Evolutionary conservation across 2,329 filamentous ascomycete species (phyloP).

Genomic region (Fusarium citri): DNA sequence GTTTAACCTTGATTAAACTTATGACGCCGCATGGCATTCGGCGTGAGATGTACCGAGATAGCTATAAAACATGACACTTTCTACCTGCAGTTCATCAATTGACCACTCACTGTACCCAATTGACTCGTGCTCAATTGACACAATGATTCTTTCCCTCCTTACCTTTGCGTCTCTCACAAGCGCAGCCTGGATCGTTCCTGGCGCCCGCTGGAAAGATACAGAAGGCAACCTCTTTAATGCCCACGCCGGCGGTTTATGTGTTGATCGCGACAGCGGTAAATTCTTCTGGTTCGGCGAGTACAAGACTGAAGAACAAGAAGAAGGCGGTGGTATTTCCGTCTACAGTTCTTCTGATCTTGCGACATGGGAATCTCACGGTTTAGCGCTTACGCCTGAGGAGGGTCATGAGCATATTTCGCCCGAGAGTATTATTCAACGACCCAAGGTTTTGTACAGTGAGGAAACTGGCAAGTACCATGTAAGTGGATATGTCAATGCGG

Average conservation of each 20-base stretch:
- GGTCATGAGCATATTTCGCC: constrained; percentile 67
- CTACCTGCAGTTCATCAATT: not conserved
- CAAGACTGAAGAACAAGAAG: constrained; percentile 67
- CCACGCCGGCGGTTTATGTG: constrained; percentile 67
- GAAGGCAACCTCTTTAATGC: constrained; percentile 70
- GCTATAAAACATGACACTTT: constrained; percentile 16
- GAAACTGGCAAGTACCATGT: constrained; percentile 67
- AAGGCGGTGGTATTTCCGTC: constrained; percentile 70
- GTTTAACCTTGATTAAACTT: constrained; percentile 14
- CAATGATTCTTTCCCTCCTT: constrained; percentile 12
- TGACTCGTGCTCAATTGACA: not conserved
- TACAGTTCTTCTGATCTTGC: constrained; percentile 71
- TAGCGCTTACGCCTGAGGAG: constrained; percentile 65
- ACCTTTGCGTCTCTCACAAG: constrained; percentile 30
- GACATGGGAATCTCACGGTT: constrained; percentile 68
- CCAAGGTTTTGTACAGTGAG: constrained; percentile 70
- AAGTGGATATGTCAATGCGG: not conserved
- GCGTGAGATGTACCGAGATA: constrained; percentile 23
- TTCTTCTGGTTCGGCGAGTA: constrained; percentile 74
- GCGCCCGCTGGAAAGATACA: constrained; percentile 70
- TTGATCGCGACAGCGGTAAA: constrained; percentile 63
- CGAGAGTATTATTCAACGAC: constrained; percentile 69
- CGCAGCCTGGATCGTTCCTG: constrained; percentile 68
- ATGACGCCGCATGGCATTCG: constrained; percentile 8
- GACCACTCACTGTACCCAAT: not conserved